These are phyloP conservation scores for Daldinia concentrica DNA, from an alignment of 495 filamentous ascomycete species.

Conservation along the genomic window DNA sequence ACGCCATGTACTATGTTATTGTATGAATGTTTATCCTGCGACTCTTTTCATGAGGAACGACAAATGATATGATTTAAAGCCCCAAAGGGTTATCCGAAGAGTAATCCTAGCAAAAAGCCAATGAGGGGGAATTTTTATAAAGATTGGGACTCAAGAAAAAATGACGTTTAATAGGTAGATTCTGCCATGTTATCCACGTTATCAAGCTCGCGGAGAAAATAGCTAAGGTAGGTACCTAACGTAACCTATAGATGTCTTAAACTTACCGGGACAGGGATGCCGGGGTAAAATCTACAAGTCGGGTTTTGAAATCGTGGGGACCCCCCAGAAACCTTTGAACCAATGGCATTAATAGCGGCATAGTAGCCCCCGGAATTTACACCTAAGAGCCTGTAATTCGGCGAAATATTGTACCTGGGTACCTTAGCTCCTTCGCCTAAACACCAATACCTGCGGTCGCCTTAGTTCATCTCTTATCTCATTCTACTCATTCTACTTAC, in stretches of 20 bases:
- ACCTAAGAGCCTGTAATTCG: slow-evolving; percentile 28
- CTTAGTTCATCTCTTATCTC: slow-evolving; percentile 32
- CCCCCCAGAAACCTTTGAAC: slow-evolving; percentile 20
- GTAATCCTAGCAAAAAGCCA: neutral
- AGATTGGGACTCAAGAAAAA: no score
- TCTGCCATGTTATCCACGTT: neutral
- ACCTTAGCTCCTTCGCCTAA: slow-evolving; percentile 17
- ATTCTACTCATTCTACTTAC: slow-evolving; percentile 13
- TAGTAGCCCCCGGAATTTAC: slow-evolving; percentile 26
- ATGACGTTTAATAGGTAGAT: no score
- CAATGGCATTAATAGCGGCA: slow-evolving; percentile 19
- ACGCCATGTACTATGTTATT: no score
- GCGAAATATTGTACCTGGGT: slow-evolving; percentile 37
- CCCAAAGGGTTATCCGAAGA: neutral
- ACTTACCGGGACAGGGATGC: slow-evolving; percentile 21
- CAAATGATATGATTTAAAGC: neutral
- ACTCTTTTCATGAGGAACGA: neutral
- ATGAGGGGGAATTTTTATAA: no score
- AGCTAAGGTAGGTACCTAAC: neutral
- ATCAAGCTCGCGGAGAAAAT: neutral
- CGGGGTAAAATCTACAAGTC: slow-evolving; percentile 32
- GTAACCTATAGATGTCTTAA: no score
- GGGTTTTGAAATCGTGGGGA: slow-evolving; percentile 21
- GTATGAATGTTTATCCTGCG: no score
- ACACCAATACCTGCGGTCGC: slow-evolving; percentile 20